Evolutionary conservation across 225 moss, liverwort and hornwort species (phyloP).

Genomic region (Neckera pumila): DNA sequence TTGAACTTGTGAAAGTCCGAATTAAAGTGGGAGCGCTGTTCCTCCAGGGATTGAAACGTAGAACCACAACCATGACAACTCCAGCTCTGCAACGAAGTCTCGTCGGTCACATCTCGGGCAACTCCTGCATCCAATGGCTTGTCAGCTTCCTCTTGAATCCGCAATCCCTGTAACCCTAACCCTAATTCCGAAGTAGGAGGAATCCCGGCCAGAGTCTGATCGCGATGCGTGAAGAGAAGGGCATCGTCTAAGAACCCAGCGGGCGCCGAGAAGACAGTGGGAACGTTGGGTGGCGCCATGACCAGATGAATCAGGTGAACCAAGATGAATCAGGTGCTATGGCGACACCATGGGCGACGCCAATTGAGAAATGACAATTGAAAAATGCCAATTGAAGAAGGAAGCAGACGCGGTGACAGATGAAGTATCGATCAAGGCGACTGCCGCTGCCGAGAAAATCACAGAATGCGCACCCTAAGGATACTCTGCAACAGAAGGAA

Average conservation of each 20-base stretch:
- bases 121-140: background rate
- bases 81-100: slow-evolving; percentile 29
- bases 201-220: background rate
- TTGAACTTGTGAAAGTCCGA: slow-evolving; percentile 85
- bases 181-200: background rate
- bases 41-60: slow-evolving; percentile 59
- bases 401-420: background rate
- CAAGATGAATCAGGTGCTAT: background rate
- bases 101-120: background rate
- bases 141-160: background rate
- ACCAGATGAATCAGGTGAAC: background rate
- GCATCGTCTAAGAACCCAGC: slow-evolving; percentile 52
- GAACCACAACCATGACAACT: slow-evolving; percentile 71
- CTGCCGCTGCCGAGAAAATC: background rate
- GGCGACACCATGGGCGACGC: background rate
- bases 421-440: background rate
- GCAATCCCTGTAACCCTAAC: slow-evolving; percentile 14
- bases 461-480: too few species aligned
- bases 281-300: slow-evolving; percentile 12
- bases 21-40: slow-evolving; percentile 86
- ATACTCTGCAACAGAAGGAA: background rate
- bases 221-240: slow-evolving; percentile 22
- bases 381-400: too few species aligned
- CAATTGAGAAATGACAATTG: background rate
- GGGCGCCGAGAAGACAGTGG: slow-evolving; percentile 36